phyloP scores from a whole-genome alignment of 495 filamentous ascomycete species.

The Tetracladium setigerum region DNA sequence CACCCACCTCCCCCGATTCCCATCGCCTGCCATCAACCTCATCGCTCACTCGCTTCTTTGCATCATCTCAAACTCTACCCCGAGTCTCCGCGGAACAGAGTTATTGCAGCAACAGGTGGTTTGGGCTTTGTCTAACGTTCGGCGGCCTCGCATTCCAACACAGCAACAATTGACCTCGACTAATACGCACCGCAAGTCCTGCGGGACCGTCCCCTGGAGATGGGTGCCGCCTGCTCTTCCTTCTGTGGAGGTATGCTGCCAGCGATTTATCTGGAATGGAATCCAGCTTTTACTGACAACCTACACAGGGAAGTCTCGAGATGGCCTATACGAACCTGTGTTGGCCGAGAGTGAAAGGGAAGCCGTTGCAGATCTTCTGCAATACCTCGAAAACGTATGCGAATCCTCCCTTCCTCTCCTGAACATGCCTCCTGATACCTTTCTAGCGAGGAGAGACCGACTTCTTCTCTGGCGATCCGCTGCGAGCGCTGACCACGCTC shows the following conservation, averaged over 20 bases:
- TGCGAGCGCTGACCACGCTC: slow-evolving; percentile 86
- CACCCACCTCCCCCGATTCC: no score
- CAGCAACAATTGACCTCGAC: slow-evolving; percentile 14
- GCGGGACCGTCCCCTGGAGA: slow-evolving; percentile 23
- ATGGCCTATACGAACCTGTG: slow-evolving; percentile 91
- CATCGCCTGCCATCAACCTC: no score
- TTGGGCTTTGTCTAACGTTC: slow-evolving; percentile 14
- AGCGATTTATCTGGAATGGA: neutral
- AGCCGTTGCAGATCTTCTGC: slow-evolving; percentile 90
- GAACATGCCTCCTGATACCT: slow-evolving; percentile 15
- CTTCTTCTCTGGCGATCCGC: slow-evolving; percentile 96
- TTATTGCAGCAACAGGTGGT: no score
- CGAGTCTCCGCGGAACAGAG: no score
- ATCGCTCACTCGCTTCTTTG: no score
- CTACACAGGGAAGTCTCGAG: slow-evolving; percentile 68
- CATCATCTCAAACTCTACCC: no score
- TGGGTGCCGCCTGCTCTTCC: slow-evolving; percentile 41
- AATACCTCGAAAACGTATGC: slow-evolving; percentile 91
- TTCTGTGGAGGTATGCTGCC: slow-evolving; percentile 42
- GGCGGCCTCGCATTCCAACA: slow-evolving; percentile 5
- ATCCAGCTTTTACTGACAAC: slow-evolving; percentile 8
- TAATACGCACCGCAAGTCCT: slow-evolving; percentile 15
- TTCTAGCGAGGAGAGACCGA: slow-evolving; percentile 83
- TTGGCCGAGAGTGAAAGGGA: slow-evolving; percentile 94
- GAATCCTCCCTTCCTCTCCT: neutral